phyloP scores from a whole-genome alignment of 768 basidiomycete genomes.

The Serendipita indica region DNA sequence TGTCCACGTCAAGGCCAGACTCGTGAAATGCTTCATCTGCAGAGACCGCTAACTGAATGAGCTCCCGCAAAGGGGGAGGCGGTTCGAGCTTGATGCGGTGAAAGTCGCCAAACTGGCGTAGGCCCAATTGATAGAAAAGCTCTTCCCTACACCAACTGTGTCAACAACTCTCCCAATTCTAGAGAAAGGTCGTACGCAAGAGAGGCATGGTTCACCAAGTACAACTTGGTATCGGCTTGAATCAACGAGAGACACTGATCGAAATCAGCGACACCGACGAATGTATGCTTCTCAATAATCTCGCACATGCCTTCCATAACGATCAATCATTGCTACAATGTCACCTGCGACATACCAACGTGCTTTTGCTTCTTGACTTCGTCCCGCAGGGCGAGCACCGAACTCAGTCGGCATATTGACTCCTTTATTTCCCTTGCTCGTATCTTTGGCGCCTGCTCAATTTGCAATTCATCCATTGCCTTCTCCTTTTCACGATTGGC shows the following conservation, averaged over 20 bases:
- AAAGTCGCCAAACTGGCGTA: constrained; percentile 82
- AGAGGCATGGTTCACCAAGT: constrained; percentile 71
- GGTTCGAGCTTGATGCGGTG: constrained; percentile 68
- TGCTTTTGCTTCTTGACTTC: constrained; percentile 47
- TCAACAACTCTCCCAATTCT: neutral
- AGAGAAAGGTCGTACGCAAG: constrained; percentile 47
- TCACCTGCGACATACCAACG: constrained; percentile 4
- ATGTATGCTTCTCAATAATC: constrained; percentile 73
- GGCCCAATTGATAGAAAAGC: constrained; percentile 83
- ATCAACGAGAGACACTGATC: constrained; percentile 61
- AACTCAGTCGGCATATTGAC: constrained; percentile 62
- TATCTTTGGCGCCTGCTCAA: constrained; percentile 15
- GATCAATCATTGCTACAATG: neutral
- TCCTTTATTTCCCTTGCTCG: constrained; percentile 47
- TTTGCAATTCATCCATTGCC: constrained; percentile 1
- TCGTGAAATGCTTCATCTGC: constrained; percentile 39
- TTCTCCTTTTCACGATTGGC: neutral
- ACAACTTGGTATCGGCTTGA: constrained; percentile 79
- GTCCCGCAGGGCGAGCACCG: constrained; percentile 51
- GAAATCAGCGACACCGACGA: constrained; percentile 82
- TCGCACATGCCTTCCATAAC: constrained; percentile 51
- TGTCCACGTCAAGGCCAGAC: constrained; percentile 37
- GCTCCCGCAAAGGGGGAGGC: constrained; percentile 50
- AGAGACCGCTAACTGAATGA: constrained; percentile 68
- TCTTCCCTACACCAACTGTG: constrained; percentile 48